Percentiles rank a stretch among this genome's conserved stretches.
Evolutionary conservation across 192 early-diverging fungal genomes (phyloP).

Genomic region (Podila verticillata): DNA sequence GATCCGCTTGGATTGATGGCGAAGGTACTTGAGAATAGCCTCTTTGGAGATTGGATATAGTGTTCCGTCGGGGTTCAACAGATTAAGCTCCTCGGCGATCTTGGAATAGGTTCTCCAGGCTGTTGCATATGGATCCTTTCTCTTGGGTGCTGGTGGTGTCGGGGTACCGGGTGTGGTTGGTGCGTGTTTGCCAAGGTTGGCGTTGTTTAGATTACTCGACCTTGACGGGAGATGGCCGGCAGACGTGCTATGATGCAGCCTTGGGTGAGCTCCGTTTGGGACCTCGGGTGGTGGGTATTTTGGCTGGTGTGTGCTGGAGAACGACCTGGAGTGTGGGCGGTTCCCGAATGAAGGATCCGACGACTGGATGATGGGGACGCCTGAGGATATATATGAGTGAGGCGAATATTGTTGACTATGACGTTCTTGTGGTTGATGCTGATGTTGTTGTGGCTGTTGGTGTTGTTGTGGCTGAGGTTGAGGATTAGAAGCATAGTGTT

Average conservation of each 20-base stretch:
- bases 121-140: constrained; percentile 48
- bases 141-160: constrained; percentile 7
- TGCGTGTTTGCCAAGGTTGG: not conserved
- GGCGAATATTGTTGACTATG: not conserved
- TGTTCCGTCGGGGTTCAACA: constrained; percentile 42
- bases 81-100: constrained; percentile 43
- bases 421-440: not conserved
- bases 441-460: not conserved
- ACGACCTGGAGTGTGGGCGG: constrained; percentile 34
- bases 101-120: constrained; percentile 50
- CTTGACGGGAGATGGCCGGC: constrained; percentile 24
- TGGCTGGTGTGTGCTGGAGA: constrained; percentile 27
- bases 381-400: not conserved
- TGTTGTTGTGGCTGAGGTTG: not conserved
- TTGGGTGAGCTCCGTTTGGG: constrained; percentile 6
- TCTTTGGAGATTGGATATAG: constrained; percentile 48
- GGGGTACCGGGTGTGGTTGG: not conserved
- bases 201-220: not conserved
- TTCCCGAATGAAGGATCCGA: constrained; percentile 35
- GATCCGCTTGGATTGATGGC: constrained; percentile 45
- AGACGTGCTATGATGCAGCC: constrained; percentile 37
- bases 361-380: constrained; percentile 9
- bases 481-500: not conserved
- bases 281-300: constrained; percentile 13
- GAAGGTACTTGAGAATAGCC: constrained; percentile 45